These are phyloP conservation scores for Candida boleticola DNA, from an alignment of 805 yeast genomes.

Conservation along the genomic window DNA sequence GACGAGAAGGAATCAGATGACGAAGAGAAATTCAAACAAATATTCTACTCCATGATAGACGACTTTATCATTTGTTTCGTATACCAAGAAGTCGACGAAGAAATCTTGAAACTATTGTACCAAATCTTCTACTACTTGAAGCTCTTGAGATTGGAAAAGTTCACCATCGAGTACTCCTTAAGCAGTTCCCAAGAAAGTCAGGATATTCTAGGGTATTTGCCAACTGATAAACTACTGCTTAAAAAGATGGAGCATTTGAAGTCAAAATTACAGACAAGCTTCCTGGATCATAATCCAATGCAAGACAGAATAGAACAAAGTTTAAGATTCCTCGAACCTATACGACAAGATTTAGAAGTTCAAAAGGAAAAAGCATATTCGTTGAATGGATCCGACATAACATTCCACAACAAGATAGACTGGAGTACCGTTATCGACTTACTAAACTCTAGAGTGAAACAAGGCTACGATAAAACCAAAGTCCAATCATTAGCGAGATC, in stretches of 20 bases:
- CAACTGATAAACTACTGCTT: conserved; percentile 12
- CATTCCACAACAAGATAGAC: conserved; percentile 1
- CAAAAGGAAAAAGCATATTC: conserved; percentile 16
- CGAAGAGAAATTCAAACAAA: conserved; percentile 24
- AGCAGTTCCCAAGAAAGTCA: conserved; percentile 42
- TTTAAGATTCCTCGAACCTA: conserved; percentile 28
- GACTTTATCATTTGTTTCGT: conserved; percentile 65
- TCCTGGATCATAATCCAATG: not conserved
- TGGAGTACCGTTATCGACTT: conserved; percentile 32
- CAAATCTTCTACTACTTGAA: conserved; percentile 52
- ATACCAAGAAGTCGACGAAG: conserved; percentile 66
- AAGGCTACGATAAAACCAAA: conserved; percentile 30
- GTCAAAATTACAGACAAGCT: conserved; percentile 16
- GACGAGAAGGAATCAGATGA: conserved; percentile 7
- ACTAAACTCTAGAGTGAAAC: conserved; percentile 32
- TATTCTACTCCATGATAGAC: conserved; percentile 49
- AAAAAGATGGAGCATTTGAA: conserved; percentile 19
- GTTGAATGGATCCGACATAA: conserved; percentile 7
- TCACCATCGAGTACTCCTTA: conserved; percentile 57
- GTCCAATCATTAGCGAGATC: conserved; percentile 35
- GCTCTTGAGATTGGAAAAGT: conserved; percentile 49
- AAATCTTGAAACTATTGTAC: conserved; percentile 48
- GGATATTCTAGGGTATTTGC: conserved; percentile 33
- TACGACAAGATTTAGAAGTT: conserved; percentile 27
- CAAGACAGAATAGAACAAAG: conserved; percentile 9